phyloP scores from a whole-genome alignment of 495 filamentous ascomycete genomes.

The Stereocaulon alpinum region DNA sequence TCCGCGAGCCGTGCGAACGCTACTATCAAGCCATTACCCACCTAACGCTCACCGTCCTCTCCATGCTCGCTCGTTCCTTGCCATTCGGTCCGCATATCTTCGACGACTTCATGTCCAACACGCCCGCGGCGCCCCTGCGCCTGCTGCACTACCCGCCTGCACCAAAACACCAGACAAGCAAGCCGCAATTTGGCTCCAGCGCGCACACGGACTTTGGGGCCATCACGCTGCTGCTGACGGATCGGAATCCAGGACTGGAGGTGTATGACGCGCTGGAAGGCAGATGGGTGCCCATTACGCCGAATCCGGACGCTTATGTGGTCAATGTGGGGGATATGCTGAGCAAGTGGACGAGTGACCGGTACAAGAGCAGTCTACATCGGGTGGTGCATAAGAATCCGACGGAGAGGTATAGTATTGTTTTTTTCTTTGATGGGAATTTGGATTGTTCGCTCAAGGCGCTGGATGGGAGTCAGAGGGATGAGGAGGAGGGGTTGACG shows the following conservation, averaged over 20 bases:
- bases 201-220: slow-evolving; percentile 34
- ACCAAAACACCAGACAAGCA: slow-evolving; percentile 9
- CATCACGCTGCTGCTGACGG: slow-evolving; percentile 33
- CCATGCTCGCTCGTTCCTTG: slow-evolving; percentile 21
- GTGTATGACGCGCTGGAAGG: slow-evolving; percentile 11
- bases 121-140: slow-evolving; percentile 21
- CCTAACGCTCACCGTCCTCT: slow-evolving; percentile 18
- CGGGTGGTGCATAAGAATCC: slow-evolving; percentile 29
- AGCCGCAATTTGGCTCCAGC: slow-evolving; percentile 24
- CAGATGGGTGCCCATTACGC: slow-evolving; percentile 25
- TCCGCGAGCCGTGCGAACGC: slow-evolving; percentile 18
- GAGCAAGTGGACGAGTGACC: slow-evolving; percentile 20
- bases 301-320: slow-evolving; percentile 27
- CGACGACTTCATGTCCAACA: slow-evolving; percentile 23
- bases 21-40: slow-evolving; percentile 20
- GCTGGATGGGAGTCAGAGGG: slow-evolving; percentile 17
- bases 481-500: slow-evolving; percentile 18
- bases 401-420: slow-evolving; percentile 33
- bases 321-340: slow-evolving; percentile 33
- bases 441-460: slow-evolving; percentile 23
- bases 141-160: slow-evolving; percentile 30
- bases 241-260: slow-evolving; percentile 26
- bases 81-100: slow-evolving; percentile 26
- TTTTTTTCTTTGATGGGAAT: slow-evolving; percentile 36
- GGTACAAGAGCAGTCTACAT: slow-evolving; percentile 31